These are phyloP conservation scores for Gynochthodes officinalis DNA, from an alignment of 257 asterid genomes.

Conservation along the genomic window DNA sequence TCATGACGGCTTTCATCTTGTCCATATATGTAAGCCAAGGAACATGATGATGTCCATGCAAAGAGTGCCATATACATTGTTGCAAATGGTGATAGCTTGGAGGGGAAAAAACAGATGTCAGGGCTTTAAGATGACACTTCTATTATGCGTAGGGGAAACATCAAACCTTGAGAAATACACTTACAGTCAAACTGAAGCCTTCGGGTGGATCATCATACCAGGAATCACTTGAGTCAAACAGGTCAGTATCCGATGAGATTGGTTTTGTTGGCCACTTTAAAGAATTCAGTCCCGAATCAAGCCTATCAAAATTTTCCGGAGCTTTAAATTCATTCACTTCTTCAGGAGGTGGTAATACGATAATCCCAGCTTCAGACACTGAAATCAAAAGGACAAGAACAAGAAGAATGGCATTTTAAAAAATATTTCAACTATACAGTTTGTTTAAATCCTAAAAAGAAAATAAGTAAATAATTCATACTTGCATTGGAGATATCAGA, in stretches of 20 bases:
- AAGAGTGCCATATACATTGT: conserved; percentile 80
- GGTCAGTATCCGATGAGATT: conserved; percentile 51
- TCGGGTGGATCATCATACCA: conserved; percentile 84
- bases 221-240: conserved; percentile 67
- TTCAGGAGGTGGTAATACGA: conserved; percentile 53
- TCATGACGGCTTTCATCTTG: conserved; percentile 61
- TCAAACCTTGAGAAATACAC: conserved; percentile 25
- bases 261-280: conserved; percentile 74
- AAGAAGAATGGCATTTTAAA: conserved; percentile 21
- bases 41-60: conserved; percentile 82
- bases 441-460: background rate
- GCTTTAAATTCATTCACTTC: conserved; percentile 36
- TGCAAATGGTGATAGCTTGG: conserved; percentile 85
- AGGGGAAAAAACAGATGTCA: conserved; percentile 15
- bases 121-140: background rate
- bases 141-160: background rate
- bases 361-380: conserved; percentile 80
- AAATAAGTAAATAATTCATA: conserved; percentile 22
- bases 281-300: conserved; percentile 41
- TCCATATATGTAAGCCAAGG: conserved; percentile 89
- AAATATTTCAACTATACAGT: background rate
- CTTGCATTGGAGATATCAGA: conserved; percentile 70
- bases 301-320: conserved; percentile 36
- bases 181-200: conserved; percentile 63
- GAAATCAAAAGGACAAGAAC: conserved; percentile 24